Percentiles rank a stretch among this genome's conserved stretches.
Conservation (phyloP, 2,329 filamentous ascomycete species). For the Fusarium nematophilum region DNA sequence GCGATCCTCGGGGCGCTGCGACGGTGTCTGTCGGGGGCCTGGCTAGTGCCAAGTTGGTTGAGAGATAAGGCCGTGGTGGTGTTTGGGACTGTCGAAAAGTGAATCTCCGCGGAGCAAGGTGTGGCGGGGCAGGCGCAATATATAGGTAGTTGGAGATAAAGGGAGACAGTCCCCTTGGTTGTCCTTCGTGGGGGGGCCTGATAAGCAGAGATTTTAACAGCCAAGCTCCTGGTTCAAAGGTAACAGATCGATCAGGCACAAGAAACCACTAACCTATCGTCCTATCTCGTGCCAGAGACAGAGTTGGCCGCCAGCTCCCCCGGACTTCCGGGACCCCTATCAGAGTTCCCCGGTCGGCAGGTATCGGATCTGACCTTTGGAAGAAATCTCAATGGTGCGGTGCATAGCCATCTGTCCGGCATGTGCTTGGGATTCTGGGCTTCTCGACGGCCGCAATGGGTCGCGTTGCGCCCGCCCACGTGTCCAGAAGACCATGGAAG, state of each 20-base stretch:
- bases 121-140: constrained; percentile 35
- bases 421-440: not conserved
- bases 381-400: constrained; percentile 1
- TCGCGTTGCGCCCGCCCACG: constrained; percentile 1
- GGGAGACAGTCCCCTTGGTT: constrained; percentile 11
- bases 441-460: not conserved
- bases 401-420: not conserved
- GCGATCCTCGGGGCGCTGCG: constrained; percentile 19
- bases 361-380: constrained; percentile 5
- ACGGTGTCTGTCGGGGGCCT: constrained; percentile 18
- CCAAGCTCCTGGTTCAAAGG: constrained; percentile 4
- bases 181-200: constrained; percentile 13
- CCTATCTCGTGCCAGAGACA: constrained; percentile 30
- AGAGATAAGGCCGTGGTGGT: constrained; percentile 40
- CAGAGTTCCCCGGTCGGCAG: not conserved
- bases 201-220: constrained; percentile 26
- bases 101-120: constrained; percentile 43
- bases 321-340: constrained; percentile 1
- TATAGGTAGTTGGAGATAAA: constrained; percentile 35
- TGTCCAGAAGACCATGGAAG: not conserved
- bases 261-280: constrained; percentile 13
- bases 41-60: constrained; percentile 23
- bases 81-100: constrained; percentile 28
- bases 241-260: constrained; percentile 8
- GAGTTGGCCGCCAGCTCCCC: not conserved